Base-by-base conservation (phyloP, 108 stramenopile genomes). In the Bacterosira constricta region DNA sequence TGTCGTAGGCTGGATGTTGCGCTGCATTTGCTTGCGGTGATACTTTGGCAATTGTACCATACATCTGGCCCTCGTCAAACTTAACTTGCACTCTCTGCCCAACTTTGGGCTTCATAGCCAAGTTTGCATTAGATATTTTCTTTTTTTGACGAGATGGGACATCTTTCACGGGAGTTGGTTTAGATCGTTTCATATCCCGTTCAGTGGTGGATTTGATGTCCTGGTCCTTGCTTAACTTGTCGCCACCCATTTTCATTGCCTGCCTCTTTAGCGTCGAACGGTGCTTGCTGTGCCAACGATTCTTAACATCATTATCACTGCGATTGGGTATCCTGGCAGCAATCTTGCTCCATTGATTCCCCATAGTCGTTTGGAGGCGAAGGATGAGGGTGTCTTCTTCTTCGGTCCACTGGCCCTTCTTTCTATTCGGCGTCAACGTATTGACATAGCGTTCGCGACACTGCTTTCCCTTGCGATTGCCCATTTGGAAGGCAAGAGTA, bases 371-470 rank as follows among this genome's bases (percentile, higher is more conserved):
- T 47, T 92, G 91, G 29, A 71, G 53, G 6, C 68, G 44, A 4
- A 79, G 18, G 18, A 94, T 85, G 17, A 75, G 42, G 26, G 34
- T 29, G 38, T 89, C 86, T 79, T 94, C 93, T 26, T 89, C 86
- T 21, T 45, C 64, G 13, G 86, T 86, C 91, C 91, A 94, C 3
- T 83, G 45, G 0, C 77, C 80, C 63, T 85, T 86, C 51, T 82
- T 83, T 37, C 91, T 86, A 63, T 75, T 69, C 0, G 95, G 95
- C 54, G 87, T 74, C 8, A 96, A 80, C 63, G 90, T 90, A 69
- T 94, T 93, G 75, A 86, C 77, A 92, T 93, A 96, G 10, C 95
- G 75, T 68, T 96, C 95, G 12, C 67, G 69, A 35, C 71, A 71
- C 42, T 71, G 61, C 47, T 71, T 71, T 18, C 37, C 51, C 11